phyloP scores from a whole-genome alignment of 768 basidiomycete species.

The Rhodotorula graminis region DNA sequence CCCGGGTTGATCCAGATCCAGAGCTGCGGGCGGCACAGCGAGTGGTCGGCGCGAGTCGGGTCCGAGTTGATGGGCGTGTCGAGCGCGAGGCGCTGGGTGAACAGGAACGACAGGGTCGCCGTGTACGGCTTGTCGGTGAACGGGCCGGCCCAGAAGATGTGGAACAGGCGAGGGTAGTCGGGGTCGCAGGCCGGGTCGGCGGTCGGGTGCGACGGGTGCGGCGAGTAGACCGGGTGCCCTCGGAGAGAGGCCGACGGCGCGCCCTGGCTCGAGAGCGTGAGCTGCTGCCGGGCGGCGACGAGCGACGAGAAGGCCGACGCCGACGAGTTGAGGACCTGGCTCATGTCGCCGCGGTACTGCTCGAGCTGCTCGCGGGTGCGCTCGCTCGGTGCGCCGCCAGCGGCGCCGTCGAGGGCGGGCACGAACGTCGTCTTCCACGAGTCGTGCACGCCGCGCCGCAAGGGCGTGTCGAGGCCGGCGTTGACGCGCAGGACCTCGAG shows the following conservation, averaged over 20 bases:
- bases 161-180: conserved; percentile 80
- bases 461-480: conserved; percentile 74
- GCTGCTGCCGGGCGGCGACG: conserved; percentile 15
- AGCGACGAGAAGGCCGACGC: conserved; percentile 13
- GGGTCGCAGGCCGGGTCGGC: conserved; percentile 65
- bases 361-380: conserved; percentile 12
- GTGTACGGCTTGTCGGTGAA: conserved; percentile 99
- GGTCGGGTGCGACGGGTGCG: conserved; percentile 4
- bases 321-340: conserved; percentile 19
- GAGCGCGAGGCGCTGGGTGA: conserved; percentile 87
- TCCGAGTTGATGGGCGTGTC: conserved; percentile 18
- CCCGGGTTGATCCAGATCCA: conserved; percentile 99
- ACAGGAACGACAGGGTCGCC: conserved; percentile 87
- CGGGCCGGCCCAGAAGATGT: conserved; percentile 98
- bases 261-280: conserved; percentile 11
- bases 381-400: conserved; percentile 11
- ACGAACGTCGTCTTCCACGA: conserved; percentile 85
- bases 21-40: conserved; percentile 79
- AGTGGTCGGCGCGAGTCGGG: conserved; percentile 48
- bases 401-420: conserved; percentile 52
- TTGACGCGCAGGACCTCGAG: conserved; percentile 89
- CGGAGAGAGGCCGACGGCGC: background rate
- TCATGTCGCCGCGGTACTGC: conserved; percentile 13
- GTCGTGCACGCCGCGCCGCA: conserved; percentile 69
- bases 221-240: conserved; percentile 50